A percentile compares a stretch with the other conserved stretches of the same genome.
Conservation (phyloP, 2,329 filamentous ascomycete genomes). For the Aspergillus novofumigatus region DNA sequence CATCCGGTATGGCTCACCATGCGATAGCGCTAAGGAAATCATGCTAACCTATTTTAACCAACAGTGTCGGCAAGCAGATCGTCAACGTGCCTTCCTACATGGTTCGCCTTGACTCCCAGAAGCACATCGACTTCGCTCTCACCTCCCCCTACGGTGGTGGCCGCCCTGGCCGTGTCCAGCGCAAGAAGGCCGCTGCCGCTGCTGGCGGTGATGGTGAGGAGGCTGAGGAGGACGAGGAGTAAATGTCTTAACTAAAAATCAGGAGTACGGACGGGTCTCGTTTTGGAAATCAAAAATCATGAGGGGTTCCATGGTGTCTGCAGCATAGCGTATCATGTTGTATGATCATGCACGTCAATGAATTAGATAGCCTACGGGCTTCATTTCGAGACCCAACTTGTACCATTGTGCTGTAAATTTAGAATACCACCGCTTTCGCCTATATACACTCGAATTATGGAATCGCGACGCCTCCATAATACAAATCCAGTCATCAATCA, state of each 20-base stretch:
- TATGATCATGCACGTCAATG: conserved; percentile 36
- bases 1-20: conserved; percentile 62
- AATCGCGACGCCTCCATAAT: conserved; percentile 21
- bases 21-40: not conserved
- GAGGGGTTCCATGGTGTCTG: conserved; percentile 35
- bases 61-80: conserved; percentile 97
- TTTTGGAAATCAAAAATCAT: conserved; percentile 28
- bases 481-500: conserved; percentile 18
- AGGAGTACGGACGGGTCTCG: conserved; percentile 37
- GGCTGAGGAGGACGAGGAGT: conserved; percentile 79
- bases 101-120: conserved; percentile 99
- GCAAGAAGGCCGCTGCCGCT: conserved; percentile 99
- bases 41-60: not conserved
- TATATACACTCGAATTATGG: conserved; percentile 7
- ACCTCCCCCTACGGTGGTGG: conserved; percentile 97
- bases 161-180: conserved; percentile 93
- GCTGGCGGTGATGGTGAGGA: conserved; percentile 58
- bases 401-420: conserved; percentile 1
- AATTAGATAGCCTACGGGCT: conserved; percentile 36
- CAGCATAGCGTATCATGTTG: conserved; percentile 38
- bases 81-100: conserved; percentile 99
- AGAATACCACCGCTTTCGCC: not conserved
- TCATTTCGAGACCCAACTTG: conserved; percentile 29
- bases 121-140: conserved; percentile 99
- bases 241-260: conserved; percentile 32